Evolutionary conservation across 306 rosid genomes (phyloP).

Genomic region (Cicer judaicum): DNA sequence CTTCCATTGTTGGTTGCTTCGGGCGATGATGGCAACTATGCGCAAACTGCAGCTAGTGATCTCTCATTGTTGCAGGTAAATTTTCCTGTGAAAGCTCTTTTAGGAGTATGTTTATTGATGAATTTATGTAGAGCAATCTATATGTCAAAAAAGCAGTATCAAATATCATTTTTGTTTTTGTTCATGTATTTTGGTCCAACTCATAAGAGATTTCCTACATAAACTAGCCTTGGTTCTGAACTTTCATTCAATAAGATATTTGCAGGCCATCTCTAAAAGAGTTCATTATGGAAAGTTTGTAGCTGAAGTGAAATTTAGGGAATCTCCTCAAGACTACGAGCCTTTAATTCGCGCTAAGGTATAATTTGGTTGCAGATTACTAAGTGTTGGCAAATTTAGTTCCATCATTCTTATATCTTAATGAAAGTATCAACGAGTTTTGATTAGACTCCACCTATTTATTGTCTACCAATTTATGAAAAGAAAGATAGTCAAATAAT

Average conservation of each 20-base stretch:
- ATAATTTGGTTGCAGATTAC: conserved; percentile 3
- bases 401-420: conserved; percentile 6
- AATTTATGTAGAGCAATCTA: not conserved
- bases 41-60: conserved; percentile 83
- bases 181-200: conserved; percentile 2
- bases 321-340: conserved; percentile 75
- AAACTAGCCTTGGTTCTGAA: conserved; percentile 11
- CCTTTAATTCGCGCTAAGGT: conserved; percentile 84
- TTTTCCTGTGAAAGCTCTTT: not conserved
- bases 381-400: conserved; percentile 8
- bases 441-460: not conserved
- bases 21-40: conserved; percentile 90
- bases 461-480: not conserved
- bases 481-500: not conserved
- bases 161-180: not conserved
- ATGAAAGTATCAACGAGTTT: not conserved
- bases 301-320: conserved; percentile 90
- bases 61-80: conserved; percentile 85
- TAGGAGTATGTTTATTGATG: conserved; percentile 4
- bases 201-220: not conserved
- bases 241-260: conserved; percentile 1
- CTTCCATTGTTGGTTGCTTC: conserved; percentile 66
- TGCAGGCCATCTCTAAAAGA: conserved; percentile 89
- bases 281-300: conserved; percentile 91
- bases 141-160: conserved; percentile 12